A percentile compares a stretch with the other conserved stretches of the same genome.
Evolutionary conservation across 495 filamentous ascomycete species (phyloP).

Genomic region (Sporormia fimetaria): DNA sequence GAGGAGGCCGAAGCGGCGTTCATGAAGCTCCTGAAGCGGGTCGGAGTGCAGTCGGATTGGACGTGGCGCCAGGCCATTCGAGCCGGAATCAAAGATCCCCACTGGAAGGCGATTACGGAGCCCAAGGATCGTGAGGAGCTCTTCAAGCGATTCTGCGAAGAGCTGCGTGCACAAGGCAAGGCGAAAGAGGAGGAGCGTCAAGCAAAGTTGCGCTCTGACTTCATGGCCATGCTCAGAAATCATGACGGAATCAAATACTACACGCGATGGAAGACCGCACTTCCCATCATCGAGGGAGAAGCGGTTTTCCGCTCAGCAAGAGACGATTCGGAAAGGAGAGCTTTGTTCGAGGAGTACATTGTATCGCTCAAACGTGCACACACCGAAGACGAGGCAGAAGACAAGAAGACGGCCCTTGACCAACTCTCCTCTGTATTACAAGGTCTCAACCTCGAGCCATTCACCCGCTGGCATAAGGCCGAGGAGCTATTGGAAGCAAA

Average conservation of each 20-base stretch:
- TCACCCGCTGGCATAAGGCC: slow-evolving; percentile 89
- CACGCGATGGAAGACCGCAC: slow-evolving; percentile 93
- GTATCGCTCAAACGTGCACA: slow-evolving; percentile 68
- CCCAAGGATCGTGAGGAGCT: slow-evolving; percentile 83
- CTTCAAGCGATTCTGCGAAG: slow-evolving; percentile 90
- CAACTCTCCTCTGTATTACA: slow-evolving; percentile 71
- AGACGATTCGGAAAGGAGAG: slow-evolving; percentile 77
- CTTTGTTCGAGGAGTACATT: slow-evolving; percentile 92
- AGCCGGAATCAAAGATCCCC: slow-evolving; percentile 80
- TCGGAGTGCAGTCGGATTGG: slow-evolving; percentile 80
- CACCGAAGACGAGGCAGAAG: slow-evolving; percentile 56
- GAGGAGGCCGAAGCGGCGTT: slow-evolving; percentile 95
- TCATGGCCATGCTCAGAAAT: slow-evolving; percentile 88
- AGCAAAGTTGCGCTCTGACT: slow-evolving; percentile 85
- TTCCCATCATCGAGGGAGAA: slow-evolving; percentile 89
- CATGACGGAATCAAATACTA: slow-evolving; percentile 98
- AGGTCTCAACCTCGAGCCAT: slow-evolving; percentile 77
- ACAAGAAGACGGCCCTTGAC: slow-evolving; percentile 73
- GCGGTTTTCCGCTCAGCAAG: slow-evolving; percentile 86
- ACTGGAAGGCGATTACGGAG: slow-evolving; percentile 88
- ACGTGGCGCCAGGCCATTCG: slow-evolving; percentile 85
- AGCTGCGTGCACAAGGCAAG: slow-evolving; percentile 86
- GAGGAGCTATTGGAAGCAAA: slow-evolving; percentile 69
- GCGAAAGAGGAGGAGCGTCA: slow-evolving; percentile 90
- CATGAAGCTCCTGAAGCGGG: slow-evolving; percentile 75